phyloP scores from a whole-genome alignment of 371 early-diverging fungal genomes.

The Modicella reniformis region DNA sequence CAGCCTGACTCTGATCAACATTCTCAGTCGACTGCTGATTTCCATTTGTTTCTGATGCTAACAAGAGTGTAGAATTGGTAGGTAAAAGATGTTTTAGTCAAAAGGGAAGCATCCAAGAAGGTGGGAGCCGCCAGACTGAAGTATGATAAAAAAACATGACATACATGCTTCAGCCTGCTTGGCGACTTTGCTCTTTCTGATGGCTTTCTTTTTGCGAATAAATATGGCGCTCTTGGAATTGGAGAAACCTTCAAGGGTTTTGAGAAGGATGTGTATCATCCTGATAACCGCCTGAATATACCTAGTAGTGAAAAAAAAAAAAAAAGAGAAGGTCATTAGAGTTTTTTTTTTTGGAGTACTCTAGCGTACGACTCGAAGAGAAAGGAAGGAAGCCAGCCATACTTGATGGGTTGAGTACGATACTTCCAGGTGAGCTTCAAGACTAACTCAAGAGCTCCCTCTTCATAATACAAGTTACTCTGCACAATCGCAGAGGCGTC shows the following conservation, averaged over 20 bases:
- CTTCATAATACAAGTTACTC: conserved; percentile 77
- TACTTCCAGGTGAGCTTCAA: conserved; percentile 59
- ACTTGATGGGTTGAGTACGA: conserved; percentile 61
- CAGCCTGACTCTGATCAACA: not conserved
- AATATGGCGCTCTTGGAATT: conserved; percentile 64
- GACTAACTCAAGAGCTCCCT: conserved; percentile 69
- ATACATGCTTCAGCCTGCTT: conserved; percentile 4
- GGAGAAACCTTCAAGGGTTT: conserved; percentile 68
- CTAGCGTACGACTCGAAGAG: no score
- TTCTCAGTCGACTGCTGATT: not conserved
- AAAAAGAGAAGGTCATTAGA: conserved; percentile 10
- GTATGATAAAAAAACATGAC: not conserved
- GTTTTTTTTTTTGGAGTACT: no score
- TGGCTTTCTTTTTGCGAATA: conserved; percentile 56
- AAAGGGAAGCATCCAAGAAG: not conserved
- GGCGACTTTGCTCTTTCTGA: conserved; percentile 13
- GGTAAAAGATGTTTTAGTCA: not conserved
- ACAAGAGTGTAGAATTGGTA: no score
- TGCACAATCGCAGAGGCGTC: conserved; percentile 75
- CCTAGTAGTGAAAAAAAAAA: conserved; percentile 39
- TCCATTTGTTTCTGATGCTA: not conserved
- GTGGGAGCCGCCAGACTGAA: not conserved
- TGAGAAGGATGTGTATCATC: conserved; percentile 69
- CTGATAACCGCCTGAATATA: conserved; percentile 66
- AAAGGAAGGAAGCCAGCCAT: no score